Conservation (phyloP, 495 filamentous ascomycete species). For the Neurospora tetrasperma region DNA sequence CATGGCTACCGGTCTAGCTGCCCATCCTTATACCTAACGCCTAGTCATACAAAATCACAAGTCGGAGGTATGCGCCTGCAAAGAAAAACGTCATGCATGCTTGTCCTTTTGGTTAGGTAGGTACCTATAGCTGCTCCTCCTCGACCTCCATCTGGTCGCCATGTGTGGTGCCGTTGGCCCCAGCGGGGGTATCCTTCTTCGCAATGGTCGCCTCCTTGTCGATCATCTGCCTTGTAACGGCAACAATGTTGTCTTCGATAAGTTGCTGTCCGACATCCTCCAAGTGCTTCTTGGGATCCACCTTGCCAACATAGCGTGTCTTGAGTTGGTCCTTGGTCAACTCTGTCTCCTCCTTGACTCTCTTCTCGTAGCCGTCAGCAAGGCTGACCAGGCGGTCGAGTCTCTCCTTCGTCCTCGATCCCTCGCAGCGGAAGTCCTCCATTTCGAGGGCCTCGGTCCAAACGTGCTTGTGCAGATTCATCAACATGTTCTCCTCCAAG, state of each 20-base stretch:
- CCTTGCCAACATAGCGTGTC: constrained; percentile 97
- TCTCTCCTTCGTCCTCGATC: constrained; percentile 68
- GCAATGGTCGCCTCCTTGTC: constrained; percentile 84
- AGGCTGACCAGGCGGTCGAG: constrained; percentile 80
- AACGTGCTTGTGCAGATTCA: constrained; percentile 98
- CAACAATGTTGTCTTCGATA: constrained; percentile 98
- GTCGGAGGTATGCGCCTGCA: not conserved
- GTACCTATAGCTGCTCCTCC: constrained; percentile 32
- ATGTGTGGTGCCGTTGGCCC: constrained; percentile 43
- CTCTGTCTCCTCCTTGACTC: constrained; percentile 96
- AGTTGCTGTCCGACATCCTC: constrained; percentile 91
- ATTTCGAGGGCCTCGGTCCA: constrained; percentile 97
- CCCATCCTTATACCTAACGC: constrained; percentile 18
- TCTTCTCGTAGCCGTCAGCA: constrained; percentile 94
- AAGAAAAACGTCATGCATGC: not conserved
- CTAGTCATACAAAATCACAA: constrained; percentile 23
- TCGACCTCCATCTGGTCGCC: constrained; percentile 47
- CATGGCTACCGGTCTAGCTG: constrained; percentile 18
- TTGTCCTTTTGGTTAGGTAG: not conserved
- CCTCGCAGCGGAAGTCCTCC: constrained; percentile 88
- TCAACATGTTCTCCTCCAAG: constrained; percentile 97
- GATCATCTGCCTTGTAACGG: constrained; percentile 94
- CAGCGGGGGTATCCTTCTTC: constrained; percentile 36
- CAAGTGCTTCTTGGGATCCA: constrained; percentile 98
- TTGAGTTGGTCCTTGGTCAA: constrained; percentile 95